These are phyloP conservation scores for Floccularia luteovirens DNA, from an alignment of 768 basidiomycete genomes.

Conservation along the genomic window DNA sequence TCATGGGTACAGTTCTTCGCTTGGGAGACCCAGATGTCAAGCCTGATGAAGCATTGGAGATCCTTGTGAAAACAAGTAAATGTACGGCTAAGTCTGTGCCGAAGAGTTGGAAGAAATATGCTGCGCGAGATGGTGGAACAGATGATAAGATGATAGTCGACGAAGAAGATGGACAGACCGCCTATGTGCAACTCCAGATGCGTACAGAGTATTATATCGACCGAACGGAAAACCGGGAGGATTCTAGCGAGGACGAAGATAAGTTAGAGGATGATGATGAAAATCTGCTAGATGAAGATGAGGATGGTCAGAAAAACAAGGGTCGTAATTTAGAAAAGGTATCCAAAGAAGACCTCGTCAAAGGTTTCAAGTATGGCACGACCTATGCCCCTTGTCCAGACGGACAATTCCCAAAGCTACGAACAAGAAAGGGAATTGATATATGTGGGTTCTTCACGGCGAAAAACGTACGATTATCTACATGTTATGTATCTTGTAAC, in stretches of 20 bases:
- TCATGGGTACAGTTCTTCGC: constrained; percentile 58
- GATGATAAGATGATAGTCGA: constrained; percentile 27
- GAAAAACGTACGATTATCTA: constrained; percentile 43
- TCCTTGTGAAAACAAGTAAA: constrained; percentile 73
- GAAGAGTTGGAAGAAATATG: constrained; percentile 76
- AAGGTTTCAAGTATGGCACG: constrained; percentile 86
- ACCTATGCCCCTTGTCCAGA: constrained; percentile 84
- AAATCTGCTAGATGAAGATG: constrained; percentile 14
- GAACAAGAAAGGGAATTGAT: constrained; percentile 81
- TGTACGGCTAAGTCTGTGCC: constrained; percentile 66
- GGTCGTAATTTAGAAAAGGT: constrained; percentile 36
- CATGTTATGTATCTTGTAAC: constrained; percentile 2
- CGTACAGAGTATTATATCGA: constrained; percentile 53
- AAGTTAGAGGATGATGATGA: constrained; percentile 31
- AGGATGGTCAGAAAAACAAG: constrained; percentile 19
- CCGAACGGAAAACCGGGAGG: constrained; percentile 16
- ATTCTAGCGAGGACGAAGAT: constrained; percentile 24
- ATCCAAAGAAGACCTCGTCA: constrained; percentile 72
- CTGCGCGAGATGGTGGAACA: constrained; percentile 25
- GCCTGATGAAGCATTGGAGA: constrained; percentile 65
- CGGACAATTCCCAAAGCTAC: constrained; percentile 68
- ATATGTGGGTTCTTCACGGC: constrained; percentile 76
- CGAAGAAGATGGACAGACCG: constrained; percentile 21
- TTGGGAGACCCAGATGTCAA: constrained; percentile 69
- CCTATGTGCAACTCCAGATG: constrained; percentile 38